Percentiles rank a stretch among this genome's conserved stretches.
These are phyloP conservation scores for Cladorrhinum sp. DNA, from an alignment of 2,329 filamentous ascomycete genomes.

Conservation along the genomic window DNA sequence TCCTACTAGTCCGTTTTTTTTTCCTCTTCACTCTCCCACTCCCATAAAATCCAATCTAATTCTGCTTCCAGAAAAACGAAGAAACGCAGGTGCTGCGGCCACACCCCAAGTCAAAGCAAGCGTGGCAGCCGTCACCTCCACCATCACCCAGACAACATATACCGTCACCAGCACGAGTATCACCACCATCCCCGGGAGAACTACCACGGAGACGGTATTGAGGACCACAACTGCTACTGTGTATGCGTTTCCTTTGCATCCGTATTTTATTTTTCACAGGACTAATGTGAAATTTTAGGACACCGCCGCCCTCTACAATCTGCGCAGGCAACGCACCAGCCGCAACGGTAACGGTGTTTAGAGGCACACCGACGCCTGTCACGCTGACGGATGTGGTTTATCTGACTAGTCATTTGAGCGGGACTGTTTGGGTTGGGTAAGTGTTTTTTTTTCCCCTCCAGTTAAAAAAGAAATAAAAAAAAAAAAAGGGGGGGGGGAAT, in stretches of 20 bases:
- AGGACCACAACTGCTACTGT: constrained; percentile 33
- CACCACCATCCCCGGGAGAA: constrained; percentile 33
- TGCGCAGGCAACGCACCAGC: constrained; percentile 31
- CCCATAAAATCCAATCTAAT: not conserved
- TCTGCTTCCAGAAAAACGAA: constrained; percentile 18
- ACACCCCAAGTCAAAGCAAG: constrained; percentile 23
- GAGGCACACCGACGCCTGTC: constrained; percentile 26
- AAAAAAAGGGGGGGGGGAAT: not conserved
- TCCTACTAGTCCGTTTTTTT: constrained; percentile 28
- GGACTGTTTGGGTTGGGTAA: constrained; percentile 38
- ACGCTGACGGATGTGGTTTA: constrained; percentile 38
- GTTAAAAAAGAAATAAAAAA: not conserved
- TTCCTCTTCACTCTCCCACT: not conserved
- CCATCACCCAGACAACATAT: constrained; percentile 36
- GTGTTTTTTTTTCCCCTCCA: constrained; percentile 11
- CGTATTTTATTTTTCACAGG: too few relatives aligned
- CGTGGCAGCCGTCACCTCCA: constrained; percentile 35
- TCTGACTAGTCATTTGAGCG: constrained; percentile 33
- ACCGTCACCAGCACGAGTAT: constrained; percentile 36
- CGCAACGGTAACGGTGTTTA: constrained; percentile 33
- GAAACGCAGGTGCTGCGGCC: constrained; percentile 19
- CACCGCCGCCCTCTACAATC: constrained; percentile 35
- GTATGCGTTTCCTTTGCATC: constrained; percentile 22
- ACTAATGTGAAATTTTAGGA: constrained; percentile 25
- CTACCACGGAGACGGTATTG: constrained; percentile 35